phyloP scores from a whole-genome alignment of 148 eudicot species.

The Drosera capensis region DNA sequence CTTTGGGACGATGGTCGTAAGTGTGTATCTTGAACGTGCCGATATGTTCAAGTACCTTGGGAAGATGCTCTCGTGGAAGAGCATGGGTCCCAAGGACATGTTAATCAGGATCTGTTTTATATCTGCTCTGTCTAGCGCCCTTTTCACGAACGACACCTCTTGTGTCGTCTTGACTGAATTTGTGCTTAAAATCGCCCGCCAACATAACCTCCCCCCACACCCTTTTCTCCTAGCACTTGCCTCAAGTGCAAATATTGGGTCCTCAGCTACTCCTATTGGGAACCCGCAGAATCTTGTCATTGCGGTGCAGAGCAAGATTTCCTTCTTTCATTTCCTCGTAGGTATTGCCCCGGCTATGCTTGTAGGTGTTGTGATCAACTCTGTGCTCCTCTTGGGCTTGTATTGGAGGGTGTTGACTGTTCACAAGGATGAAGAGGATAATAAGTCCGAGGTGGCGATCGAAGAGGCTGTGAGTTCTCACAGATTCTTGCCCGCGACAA shows the following conservation, averaged over 20 bases:
- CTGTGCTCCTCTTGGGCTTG: constrained; percentile 36
- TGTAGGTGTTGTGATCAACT: constrained; percentile 41
- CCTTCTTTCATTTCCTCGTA: constrained; percentile 22
- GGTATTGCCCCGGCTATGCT: constrained; percentile 32
- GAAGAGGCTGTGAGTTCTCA: constrained; percentile 62
- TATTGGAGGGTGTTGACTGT: constrained; percentile 62
- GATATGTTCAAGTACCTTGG: constrained; percentile 54
- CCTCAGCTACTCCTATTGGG: constrained; percentile 36
- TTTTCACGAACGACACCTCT: constrained; percentile 60
- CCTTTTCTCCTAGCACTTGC: constrained; percentile 64
- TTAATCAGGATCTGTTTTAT: constrained; percentile 41
- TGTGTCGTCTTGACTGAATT: constrained; percentile 59
- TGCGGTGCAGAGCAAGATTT: constrained; percentile 27
- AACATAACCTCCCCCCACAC: constrained; percentile 48
- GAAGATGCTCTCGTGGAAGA: constrained; percentile 37
- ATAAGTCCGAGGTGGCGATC: constrained; percentile 25
- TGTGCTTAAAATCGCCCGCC: constrained; percentile 38
- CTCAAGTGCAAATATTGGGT: constrained; percentile 64
- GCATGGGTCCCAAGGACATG: constrained; percentile 44
- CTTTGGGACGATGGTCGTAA: constrained; percentile 64
- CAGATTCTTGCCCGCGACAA: constrained; percentile 39
- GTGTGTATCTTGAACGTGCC: constrained; percentile 52
- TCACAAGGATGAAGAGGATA: constrained; percentile 57
- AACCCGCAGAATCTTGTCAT: constrained; percentile 43
- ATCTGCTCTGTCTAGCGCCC: constrained; percentile 51